phyloP scores from a whole-genome alignment of 1,139 yeast genomes.

The Yamadazyma taylorii region DNA sequence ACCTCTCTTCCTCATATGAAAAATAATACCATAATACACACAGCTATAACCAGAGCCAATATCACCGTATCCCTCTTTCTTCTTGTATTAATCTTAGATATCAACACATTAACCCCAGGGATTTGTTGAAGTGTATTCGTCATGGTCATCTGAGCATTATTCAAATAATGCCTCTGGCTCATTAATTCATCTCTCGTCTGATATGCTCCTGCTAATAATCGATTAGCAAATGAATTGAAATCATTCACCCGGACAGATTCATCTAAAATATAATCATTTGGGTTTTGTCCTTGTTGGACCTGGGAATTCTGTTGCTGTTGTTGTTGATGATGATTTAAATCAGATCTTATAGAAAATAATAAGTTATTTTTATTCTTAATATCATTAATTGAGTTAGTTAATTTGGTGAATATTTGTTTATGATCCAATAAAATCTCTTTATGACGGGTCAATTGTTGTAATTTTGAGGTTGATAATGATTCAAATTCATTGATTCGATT shows the following conservation, averaged over 20 bases:
- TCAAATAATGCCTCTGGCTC: constrained; percentile 66
- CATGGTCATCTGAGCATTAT: constrained; percentile 64
- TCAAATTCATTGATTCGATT: constrained; percentile 56
- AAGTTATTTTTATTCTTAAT: constrained; percentile 77
- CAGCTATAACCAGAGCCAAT: constrained; percentile 70
- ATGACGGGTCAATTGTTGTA: constrained; percentile 83
- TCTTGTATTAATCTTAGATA: constrained; percentile 81
- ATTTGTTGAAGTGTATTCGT: constrained; percentile 61
- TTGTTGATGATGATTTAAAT: constrained; percentile 61
- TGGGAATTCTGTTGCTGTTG: constrained; percentile 23
- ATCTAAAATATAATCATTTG: constrained; percentile 69
- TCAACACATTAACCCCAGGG: constrained; percentile 80
- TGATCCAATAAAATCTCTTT: constrained; percentile 75
- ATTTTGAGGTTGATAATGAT: constrained; percentile 64
- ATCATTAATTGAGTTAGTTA: constrained; percentile 60
- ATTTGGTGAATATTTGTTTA: constrained; percentile 58
- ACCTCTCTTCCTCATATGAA: constrained; percentile 27
- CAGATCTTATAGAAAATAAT: constrained; percentile 72
- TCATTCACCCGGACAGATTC: constrained; percentile 75
- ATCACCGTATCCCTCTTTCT: constrained; percentile 86
- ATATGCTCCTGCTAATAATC: constrained; percentile 78
- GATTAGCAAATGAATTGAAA: constrained; percentile 76
- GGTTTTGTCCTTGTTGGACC: constrained; percentile 30
- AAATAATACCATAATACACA: constrained; percentile 70
- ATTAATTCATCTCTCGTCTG: constrained; percentile 84